Conservation (phyloP, 1,139 yeast genomes). For the Starmera stellimalicola region DNA sequence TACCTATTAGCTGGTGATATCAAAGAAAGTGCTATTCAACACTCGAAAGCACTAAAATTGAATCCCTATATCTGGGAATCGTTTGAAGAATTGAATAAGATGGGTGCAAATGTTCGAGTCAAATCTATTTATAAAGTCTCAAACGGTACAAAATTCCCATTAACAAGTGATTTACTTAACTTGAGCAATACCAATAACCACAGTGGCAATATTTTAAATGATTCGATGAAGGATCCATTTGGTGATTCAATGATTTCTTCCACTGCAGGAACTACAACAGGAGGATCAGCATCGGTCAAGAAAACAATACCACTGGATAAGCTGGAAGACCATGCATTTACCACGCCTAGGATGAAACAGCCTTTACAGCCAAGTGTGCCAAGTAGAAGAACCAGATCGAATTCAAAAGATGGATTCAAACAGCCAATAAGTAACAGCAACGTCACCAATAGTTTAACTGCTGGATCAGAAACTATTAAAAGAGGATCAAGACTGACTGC, state of each 20-base stretch:
- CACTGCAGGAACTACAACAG: too few relatives aligned
- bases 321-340: constrained; percentile 17
- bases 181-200: background rate
- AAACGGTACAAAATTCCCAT: constrained; percentile 9
- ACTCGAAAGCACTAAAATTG: constrained; percentile 55
- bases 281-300: constrained; percentile 6
- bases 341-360: constrained; percentile 40
- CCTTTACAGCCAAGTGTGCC: constrained; percentile 45
- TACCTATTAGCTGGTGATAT: constrained; percentile 49
- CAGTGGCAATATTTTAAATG: constrained; percentile 1
- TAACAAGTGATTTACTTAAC: constrained; percentile 1
- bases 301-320: constrained; percentile 7
- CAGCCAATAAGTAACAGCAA: constrained; percentile 16
- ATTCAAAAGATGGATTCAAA: constrained; percentile 24
- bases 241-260: constrained; percentile 17
- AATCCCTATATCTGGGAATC: constrained; percentile 89
- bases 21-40: constrained; percentile 57
- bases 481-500: constrained; percentile 20
- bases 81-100: constrained; percentile 60
- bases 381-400: constrained; percentile 32
- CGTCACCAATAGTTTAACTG: background rate
- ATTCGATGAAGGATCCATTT: constrained; percentile 18
- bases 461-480: constrained; percentile 12
- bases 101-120: constrained; percentile 61
- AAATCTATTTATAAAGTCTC: constrained; percentile 42